Conservation (phyloP, 805 yeast species). For the Phaffomyces opuntiae region DNA sequence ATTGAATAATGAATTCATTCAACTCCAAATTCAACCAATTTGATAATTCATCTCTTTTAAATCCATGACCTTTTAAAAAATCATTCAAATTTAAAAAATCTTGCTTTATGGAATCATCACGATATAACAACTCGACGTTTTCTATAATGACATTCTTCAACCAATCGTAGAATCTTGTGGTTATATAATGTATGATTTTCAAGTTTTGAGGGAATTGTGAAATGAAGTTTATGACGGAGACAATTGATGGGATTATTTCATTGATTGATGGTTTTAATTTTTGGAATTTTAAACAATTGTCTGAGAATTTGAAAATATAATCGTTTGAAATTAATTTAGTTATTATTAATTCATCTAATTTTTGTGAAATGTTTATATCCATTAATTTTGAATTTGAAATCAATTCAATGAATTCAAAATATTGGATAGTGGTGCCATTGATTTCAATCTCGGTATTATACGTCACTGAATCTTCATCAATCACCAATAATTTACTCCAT, state of each 20-base stretch:
- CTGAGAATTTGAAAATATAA: slow-evolving; percentile 1
- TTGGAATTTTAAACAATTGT: slow-evolving; percentile 2
- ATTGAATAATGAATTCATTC: slow-evolving; percentile 15
- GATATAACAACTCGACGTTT: slow-evolving; percentile 13
- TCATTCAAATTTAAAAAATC: slow-evolving; percentile 13
- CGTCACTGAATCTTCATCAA: slow-evolving; percentile 3
- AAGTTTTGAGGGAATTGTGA: slow-evolving; percentile 11
- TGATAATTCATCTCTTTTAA: slow-evolving; percentile 16
- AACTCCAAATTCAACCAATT: slow-evolving; percentile 20
- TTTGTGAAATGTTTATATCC: slow-evolving; percentile 11
- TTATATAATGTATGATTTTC: slow-evolving; percentile 16
- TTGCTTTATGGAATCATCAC: slow-evolving; percentile 4
- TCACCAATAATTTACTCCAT: slow-evolving; percentile 13
- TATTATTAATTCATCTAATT: slow-evolving; percentile 13
- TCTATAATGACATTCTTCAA: slow-evolving; percentile 14
- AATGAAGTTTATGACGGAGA: slow-evolving; percentile 14
- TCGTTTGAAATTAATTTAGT: slow-evolving; percentile 5
- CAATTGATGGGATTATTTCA: slow-evolving; percentile 11
- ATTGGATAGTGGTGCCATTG: slow-evolving; percentile 12
- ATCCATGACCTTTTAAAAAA: slow-evolving; percentile 9
- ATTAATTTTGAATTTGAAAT: slow-evolving; percentile 6
- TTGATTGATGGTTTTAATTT: background rate
- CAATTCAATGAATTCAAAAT: slow-evolving; percentile 9
- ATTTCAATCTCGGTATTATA: slow-evolving; percentile 15
- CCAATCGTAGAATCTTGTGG: slow-evolving; percentile 17